Evolutionary conservation across 495 filamentous ascomycete species (phyloP).

Genomic region (Podospora pseudoanserina): DNA sequence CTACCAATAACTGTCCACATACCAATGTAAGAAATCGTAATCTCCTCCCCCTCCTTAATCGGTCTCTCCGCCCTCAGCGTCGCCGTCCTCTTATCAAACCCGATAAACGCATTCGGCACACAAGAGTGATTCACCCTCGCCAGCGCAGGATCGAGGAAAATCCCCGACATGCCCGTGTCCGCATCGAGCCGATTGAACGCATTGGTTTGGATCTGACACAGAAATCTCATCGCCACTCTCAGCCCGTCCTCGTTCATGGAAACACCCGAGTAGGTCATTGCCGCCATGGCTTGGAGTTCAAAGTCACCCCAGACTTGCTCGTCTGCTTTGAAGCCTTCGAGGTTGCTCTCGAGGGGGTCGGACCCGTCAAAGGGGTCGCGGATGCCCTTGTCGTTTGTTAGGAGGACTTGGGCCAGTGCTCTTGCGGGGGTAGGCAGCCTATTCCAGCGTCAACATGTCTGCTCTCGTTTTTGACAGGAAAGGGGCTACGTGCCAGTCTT

Average conservation of each 20-base stretch:
- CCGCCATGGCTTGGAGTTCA: conserved; percentile 45
- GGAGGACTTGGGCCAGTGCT: conserved; percentile 41
- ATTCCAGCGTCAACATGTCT: background rate
- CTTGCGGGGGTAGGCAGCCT: conserved; percentile 47
- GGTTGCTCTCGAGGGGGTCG: conserved; percentile 37
- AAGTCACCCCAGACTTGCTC: conserved; percentile 36
- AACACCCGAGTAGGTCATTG: conserved; percentile 36
- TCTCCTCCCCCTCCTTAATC: conserved; percentile 46
- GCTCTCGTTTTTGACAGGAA: background rate
- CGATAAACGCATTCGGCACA: conserved; percentile 47
- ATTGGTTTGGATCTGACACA: conserved; percentile 43
- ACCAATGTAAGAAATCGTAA: conserved; percentile 52
- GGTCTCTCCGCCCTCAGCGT: conserved; percentile 37
- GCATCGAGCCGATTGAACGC: conserved; percentile 43
- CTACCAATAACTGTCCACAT: conserved; percentile 14
- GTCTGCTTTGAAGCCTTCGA: conserved; percentile 26
- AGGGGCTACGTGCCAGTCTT: conserved; percentile 16
- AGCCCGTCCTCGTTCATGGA: conserved; percentile 2
- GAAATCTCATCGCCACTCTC: conserved; percentile 8
- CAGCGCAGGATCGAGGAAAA: conserved; percentile 43
- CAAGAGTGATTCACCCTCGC: conserved; percentile 55
- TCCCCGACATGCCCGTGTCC: conserved; percentile 37
- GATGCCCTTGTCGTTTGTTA: conserved; percentile 14
- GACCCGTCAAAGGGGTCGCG: conserved; percentile 28
- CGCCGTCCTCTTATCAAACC: conserved; percentile 42